Evolutionary conservation across 2,329 filamentous ascomycete species (phyloP), one percentile per base, ranked within the genome.

Genomic region (Juglanconis juglandina): DNA sequence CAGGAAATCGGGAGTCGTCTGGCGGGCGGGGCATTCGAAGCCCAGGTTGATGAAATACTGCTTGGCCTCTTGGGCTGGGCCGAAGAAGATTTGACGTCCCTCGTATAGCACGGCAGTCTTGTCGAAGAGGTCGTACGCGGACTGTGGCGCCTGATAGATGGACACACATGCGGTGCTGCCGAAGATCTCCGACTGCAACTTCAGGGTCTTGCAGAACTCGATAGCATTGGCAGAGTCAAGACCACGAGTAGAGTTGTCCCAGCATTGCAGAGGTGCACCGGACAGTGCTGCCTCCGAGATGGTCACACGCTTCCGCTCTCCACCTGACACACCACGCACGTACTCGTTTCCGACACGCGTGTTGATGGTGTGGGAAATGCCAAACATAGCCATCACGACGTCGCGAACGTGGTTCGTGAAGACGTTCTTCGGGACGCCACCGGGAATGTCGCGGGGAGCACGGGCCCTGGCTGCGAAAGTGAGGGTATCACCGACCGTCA

Each of bases 401-500:
- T 91, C 87, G 37, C 87, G 82, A 64, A 89, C 75, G 65, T 90
- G 87, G 65, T 81, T 77, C 35, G 86, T 81, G 63, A 85, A 89
- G 8, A 77, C 75, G 55, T 77, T 72, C 63, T 76, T 77, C 64
- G 77, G 76, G 11, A 88, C 77, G 44, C 86, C 86, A 7, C 80
- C 76, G 4, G 87, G 87, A 2, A 87, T 79, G 37, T 81, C 68
- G 47, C 83, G 82, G 2, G 88, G 87, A 53, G 87, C 83, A 59
- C 88, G 82, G 5, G 90, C 88, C 17, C 84, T 79, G 4, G 90
- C 89, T 17, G 90, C 90, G 64, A 94, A 94, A 58, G 85, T 87
- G 51, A 94, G 80, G 1, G 91, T 95, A 68, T 94, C 88, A 55
- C 89, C 89, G 48, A 94, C 90, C 1, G 84, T 87, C 67, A 95